Evolutionary conservation across 148 eudicot species (phyloP).

Genomic region (Persicaria tinctoria): DNA sequence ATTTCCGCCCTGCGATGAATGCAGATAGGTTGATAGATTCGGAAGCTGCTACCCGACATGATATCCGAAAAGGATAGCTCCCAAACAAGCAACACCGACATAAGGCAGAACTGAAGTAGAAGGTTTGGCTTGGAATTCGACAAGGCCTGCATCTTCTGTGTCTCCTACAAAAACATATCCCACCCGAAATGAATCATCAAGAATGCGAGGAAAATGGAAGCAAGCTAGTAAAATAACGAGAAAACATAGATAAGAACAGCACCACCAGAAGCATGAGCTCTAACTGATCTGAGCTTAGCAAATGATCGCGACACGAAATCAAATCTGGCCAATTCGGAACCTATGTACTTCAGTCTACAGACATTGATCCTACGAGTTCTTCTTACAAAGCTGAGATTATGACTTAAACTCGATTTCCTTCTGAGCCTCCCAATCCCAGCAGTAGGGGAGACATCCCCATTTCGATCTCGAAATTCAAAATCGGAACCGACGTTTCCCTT

Average conservation of each 20-base stretch:
- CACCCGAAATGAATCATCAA: not conserved
- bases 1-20: no score
- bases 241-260: not conserved
- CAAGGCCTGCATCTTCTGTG: slow-evolving; percentile 42
- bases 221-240: not conserved
- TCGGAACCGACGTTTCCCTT: slow-evolving; percentile 29
- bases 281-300: slow-evolving; percentile 54
- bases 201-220: not conserved
- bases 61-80: slow-evolving; percentile 94
- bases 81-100: slow-evolving; percentile 96
- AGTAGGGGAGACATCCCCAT: slow-evolving; percentile 18
- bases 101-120: slow-evolving; percentile 75
- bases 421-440: slow-evolving; percentile 19
- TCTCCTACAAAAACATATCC: slow-evolving; percentile 39
- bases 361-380: slow-evolving; percentile 16
- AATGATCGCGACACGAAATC: slow-evolving; percentile 33
- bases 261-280: slow-evolving; percentile 56
- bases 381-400: slow-evolving; percentile 22
- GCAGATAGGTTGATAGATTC: not conserved
- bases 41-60: slow-evolving; percentile 63
- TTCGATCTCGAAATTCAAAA: slow-evolving; percentile 19
- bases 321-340: slow-evolving; percentile 33
- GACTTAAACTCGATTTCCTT: slow-evolving; percentile 8
- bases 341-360: slow-evolving; percentile 38
- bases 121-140: slow-evolving; percentile 54